Base-by-base conservation (phyloP, 108 stramenopile genomes). In the Pseudonitzschia multistriata region DNA sequence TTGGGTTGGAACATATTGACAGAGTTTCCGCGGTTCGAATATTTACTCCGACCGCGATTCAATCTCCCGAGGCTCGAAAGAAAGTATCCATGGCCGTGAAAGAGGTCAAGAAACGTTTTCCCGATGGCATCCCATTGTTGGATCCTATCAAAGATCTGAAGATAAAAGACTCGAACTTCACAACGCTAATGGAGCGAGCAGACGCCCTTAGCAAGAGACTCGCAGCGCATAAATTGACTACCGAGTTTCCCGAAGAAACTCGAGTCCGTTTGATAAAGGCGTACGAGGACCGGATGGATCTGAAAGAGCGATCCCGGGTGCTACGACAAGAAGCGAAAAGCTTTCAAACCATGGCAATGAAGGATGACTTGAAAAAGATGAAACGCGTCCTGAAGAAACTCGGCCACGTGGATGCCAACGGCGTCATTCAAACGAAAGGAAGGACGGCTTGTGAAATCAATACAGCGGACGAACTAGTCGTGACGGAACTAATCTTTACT, bases 381-480 rank as follows among this genome's bases (percentile, higher is more conserved):
- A 97, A 97, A 75, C 75, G 87, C 10, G 97, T 98, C 15, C 81
- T 99, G 66, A 92, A 89, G 29, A 81, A 93, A 33, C 86, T 99
- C 27, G 98, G 97, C 17, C 96, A 98, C 74, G 96, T 97, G 8
- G 92, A 97, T 77, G 79, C 82, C 35, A 84, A 94, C 15, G 96
- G 90, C 7, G 96, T 99, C 49, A 95, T 99, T 64, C 93, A 96
- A 73, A 91, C 97, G 21, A 99, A 99, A 76, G 99, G 99, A 24
- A 78, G 97, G 39, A 94, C 96, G n/a, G 98, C 97, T 7, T 98
- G 97, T 68, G 99, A 99, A 79, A 84, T 99, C 71, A 98, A 97
- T 72, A 97, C 98, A 5, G 94, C 94, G 24, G 88, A 99, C 70
- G 99, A 98, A 78, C 86, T 99, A 31, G 92, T 99, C 21, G 89